These are phyloP conservation scores for Coniochaeta prunicola DNA, from an alignment of 2,329 filamentous ascomycete genomes.

Conservation along the genomic window DNA sequence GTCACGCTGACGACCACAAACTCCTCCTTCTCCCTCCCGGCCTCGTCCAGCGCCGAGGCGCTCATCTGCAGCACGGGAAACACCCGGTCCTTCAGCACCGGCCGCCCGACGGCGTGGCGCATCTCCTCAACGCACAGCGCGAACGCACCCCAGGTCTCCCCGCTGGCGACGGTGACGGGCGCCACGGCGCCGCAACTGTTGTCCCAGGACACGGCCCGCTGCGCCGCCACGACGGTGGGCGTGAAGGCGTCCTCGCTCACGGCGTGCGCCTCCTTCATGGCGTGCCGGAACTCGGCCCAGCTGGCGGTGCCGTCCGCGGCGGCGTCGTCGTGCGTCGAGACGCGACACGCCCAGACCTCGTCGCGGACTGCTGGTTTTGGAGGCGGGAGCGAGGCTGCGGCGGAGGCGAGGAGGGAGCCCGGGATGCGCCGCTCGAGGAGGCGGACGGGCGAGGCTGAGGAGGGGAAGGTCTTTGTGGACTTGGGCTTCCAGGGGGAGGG, in stretches of 20 bases:
- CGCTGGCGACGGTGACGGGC: conserved; percentile 19
- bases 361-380: background rate
- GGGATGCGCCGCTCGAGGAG: conserved; percentile 43
- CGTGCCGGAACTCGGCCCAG: conserved; percentile 56
- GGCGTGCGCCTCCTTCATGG: conserved; percentile 52
- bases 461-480: conserved; percentile 35
- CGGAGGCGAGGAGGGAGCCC: background rate
- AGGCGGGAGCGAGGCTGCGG: background rate
- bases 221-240: conserved; percentile 42
- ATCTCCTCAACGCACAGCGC: conserved; percentile 53
- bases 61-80: conserved; percentile 62
- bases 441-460: conserved; percentile 44
- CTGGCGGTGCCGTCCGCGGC: conserved; percentile 44
- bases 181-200: conserved; percentile 33
- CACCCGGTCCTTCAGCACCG: conserved; percentile 53
- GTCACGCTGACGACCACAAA: conserved; percentile 53
- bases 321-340: conserved; percentile 51
- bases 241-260: conserved; percentile 52
- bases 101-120: conserved; percentile 52
- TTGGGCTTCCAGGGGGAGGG: conserved; percentile 29
- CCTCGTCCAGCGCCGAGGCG: conserved; percentile 27
- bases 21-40: conserved; percentile 23
- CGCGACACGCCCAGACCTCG: conserved; percentile 59
- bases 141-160: conserved; percentile 37
- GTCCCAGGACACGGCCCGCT: conserved; percentile 35